A percentile compares a stretch with the other conserved stretches of the same genome.
Conservation (phyloP, 345 rosid species). For the Lepidium aucheri region DNA sequence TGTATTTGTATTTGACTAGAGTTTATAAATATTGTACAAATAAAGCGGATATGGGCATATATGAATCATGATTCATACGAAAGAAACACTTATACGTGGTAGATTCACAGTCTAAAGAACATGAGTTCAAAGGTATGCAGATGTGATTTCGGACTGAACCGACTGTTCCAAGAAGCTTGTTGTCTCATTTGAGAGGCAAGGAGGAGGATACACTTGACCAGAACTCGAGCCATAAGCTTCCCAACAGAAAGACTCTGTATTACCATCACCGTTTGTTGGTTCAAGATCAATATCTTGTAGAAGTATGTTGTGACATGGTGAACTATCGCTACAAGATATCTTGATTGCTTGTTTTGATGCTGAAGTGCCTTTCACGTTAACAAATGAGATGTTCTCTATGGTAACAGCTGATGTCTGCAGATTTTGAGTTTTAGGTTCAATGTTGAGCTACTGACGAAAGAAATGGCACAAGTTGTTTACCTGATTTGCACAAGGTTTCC, state of each 20-base stretch:
- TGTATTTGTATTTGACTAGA: too few relatives aligned
- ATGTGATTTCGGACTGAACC: constrained; percentile 13
- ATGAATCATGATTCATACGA: too few relatives aligned
- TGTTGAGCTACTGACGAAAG: neutral
- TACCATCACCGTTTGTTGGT: constrained; percentile 30
- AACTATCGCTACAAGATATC: constrained; percentile 61
- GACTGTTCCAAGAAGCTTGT: constrained; percentile 39
- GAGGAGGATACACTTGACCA: constrained; percentile 49
- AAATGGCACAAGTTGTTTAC: constrained; percentile 25
- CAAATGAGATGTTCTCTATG: constrained; percentile 54
- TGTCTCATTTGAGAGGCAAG: constrained; percentile 40
- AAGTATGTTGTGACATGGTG: constrained; percentile 51
- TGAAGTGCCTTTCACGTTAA: constrained; percentile 56
- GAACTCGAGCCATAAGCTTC: constrained; percentile 58
- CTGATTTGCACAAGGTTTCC: constrained; percentile 71
- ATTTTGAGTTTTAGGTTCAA: neutral
- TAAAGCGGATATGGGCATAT: too few relatives aligned
- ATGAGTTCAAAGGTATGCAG: constrained; percentile 28
- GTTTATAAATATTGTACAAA: too few relatives aligned
- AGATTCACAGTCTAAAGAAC: neutral
- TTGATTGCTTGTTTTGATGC: constrained; percentile 65
- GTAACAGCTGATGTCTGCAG: constrained; percentile 75
- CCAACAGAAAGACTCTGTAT: constrained; percentile 61
- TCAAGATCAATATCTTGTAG: constrained; percentile 58
- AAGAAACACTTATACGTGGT: too few relatives aligned